A percentile compares a stretch with the other conserved stretches of the same genome.
Conservation (phyloP, 1,284 basidiomycete species). For the Melampsora larici-populina region DNA sequence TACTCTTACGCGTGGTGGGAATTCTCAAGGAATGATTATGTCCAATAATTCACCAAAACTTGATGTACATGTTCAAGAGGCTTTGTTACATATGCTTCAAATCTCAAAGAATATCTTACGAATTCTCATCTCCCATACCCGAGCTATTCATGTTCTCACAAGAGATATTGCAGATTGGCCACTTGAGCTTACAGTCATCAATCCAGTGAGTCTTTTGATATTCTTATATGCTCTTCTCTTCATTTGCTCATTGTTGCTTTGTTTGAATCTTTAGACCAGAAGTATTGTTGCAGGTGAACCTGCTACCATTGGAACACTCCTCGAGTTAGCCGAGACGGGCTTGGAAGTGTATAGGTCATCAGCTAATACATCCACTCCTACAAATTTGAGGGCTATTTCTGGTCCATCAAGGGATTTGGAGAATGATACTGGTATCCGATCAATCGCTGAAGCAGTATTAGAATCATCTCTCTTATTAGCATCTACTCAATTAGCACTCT, state of each 20-base stretch:
- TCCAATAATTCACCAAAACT: constrained; percentile 14
- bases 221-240: background rate
- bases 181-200: constrained; percentile 32
- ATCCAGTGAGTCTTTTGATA: constrained; percentile 29
- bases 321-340: constrained; percentile 39
- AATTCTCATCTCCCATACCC: constrained; percentile 36
- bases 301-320: constrained; percentile 35
- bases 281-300: constrained; percentile 37
- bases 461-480: constrained; percentile 36
- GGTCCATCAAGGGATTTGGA: background rate
- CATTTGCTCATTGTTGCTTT: background rate
- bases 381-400: background rate
- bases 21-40: constrained; percentile 9
- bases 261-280: constrained; percentile 19
- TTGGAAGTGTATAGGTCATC: constrained; percentile 33
- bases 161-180: constrained; percentile 36
- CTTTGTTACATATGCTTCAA: constrained; percentile 42
- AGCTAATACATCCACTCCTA: background rate
- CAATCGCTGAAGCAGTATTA: constrained; percentile 12
- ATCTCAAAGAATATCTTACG: constrained; percentile 36
- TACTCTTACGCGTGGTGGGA: constrained; percentile 7
- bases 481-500: constrained; percentile 27
- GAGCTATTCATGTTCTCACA: constrained; percentile 37
- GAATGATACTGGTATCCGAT: background rate
- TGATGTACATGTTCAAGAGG: constrained; percentile 34